Conservation (phyloP, 805 yeast genomes). For the Lipomyces anomalus region DNA sequence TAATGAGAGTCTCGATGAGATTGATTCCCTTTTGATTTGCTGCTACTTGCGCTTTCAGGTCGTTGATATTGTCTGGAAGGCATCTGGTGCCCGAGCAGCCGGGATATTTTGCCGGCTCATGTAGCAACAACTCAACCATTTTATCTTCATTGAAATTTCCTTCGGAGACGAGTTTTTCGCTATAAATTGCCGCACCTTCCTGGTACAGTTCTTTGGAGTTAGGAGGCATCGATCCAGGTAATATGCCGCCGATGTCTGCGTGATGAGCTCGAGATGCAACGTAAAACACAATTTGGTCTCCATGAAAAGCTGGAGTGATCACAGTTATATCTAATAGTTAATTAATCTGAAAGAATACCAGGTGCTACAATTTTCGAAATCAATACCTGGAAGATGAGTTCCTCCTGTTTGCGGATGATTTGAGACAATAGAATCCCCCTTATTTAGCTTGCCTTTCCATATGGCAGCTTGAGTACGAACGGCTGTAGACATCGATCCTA, state of each 20-base stretch:
- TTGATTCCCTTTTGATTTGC: constrained; percentile 83
- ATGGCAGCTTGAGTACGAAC: constrained; percentile 57
- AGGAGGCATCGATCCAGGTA: constrained; percentile 95
- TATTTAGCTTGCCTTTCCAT: constrained; percentile 59
- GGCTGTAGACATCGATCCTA: constrained; percentile 82
- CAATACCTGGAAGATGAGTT: constrained; percentile 59
- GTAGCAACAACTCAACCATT: constrained; percentile 54
- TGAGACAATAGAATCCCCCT: constrained; percentile 72
- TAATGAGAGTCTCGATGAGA: constrained; percentile 53
- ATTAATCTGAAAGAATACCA: not conserved
- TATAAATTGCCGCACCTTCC: constrained; percentile 84
- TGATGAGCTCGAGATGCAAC: constrained; percentile 95
- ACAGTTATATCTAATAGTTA: constrained; percentile 66
- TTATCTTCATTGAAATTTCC: constrained; percentile 73
- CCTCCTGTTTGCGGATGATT: constrained; percentile 85
- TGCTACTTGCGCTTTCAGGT: constrained; percentile 78
- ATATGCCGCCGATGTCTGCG: constrained; percentile 88
- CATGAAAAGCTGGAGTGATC: constrained; percentile 73
- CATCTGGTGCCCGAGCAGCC: constrained; percentile 89
- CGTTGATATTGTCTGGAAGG: constrained; percentile 75
- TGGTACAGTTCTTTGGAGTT: constrained; percentile 76
- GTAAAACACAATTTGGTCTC: constrained; percentile 62
- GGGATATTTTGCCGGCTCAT: constrained; percentile 72
- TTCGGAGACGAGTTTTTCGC: constrained; percentile 63
- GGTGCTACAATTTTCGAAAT: not conserved